A percentile compares a stretch with the other conserved stretches of the same genome.
Evolutionary conservation across 2,329 filamentous ascomycete species (phyloP).

Genomic region (Didymella glomerata): DNA sequence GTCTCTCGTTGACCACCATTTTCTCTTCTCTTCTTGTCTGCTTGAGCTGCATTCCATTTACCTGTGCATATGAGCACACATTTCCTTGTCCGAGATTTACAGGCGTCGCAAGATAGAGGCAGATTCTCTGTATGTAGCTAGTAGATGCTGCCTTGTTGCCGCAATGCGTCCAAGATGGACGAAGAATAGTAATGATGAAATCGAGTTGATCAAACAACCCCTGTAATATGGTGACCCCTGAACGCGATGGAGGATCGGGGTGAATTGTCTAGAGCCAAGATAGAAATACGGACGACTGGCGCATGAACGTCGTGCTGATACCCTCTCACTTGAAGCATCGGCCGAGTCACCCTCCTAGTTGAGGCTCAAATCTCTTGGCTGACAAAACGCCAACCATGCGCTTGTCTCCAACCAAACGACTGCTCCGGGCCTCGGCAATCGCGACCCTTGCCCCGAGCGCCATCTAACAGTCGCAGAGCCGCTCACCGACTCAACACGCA

Average conservation of each 20-base stretch:
- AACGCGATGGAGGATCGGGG: neutral
- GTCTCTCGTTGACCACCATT: conserved; percentile 19
- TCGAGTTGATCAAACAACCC: conserved; percentile 4
- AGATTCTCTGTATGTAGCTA: conserved; percentile 17
- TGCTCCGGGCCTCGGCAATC: conserved; percentile 27
- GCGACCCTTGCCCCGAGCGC: conserved; percentile 26
- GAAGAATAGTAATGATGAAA: conserved; percentile 23
- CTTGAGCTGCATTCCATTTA: conserved; percentile 20
- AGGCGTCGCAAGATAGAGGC: conserved; percentile 14
- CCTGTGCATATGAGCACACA: conserved; percentile 22
- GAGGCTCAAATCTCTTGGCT: conserved; percentile 20
- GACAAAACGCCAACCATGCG: conserved; percentile 3
- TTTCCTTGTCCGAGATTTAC: conserved; percentile 23
- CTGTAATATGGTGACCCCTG: neutral
- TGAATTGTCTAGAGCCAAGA: neutral
- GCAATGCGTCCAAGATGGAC: conserved; percentile 21
- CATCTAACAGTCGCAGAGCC: conserved; percentile 20
- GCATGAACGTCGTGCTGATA: conserved; percentile 4
- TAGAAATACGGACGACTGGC: conserved; percentile 2
- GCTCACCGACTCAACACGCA: conserved; percentile 31
- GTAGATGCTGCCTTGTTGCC: conserved; percentile 18
- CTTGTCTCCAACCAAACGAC: conserved; percentile 19
- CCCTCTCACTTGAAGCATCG: neutral
- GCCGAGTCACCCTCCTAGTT: conserved; percentile 13
- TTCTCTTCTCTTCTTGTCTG: conserved; percentile 21